Percentiles rank a stretch among this genome's conserved stretches.
phyloP scores from a whole-genome alignment of 495 filamentous ascomycete species.

The Talaromyces stipitatus region DNA sequence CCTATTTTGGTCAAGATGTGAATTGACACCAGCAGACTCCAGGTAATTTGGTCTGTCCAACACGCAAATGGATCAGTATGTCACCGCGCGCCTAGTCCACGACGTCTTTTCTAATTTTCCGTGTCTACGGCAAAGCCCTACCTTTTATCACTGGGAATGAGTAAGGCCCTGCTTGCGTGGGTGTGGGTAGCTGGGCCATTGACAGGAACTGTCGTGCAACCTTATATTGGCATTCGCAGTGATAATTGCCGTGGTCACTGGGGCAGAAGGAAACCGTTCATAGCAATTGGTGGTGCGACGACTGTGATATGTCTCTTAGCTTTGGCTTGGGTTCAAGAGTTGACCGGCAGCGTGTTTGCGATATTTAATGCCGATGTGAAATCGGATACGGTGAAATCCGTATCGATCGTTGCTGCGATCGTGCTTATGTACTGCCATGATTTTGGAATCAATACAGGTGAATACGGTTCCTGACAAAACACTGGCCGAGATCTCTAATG shows the following conservation, averaged over 20 bases:
- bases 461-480: too few species aligned
- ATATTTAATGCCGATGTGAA: background rate
- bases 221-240: slow-evolving; percentile 83
- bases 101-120: background rate
- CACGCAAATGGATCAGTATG: slow-evolving; percentile 72
- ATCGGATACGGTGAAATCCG: background rate
- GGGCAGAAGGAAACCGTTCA: slow-evolving; percentile 85
- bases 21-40: slow-evolving; percentile 42
- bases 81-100: background rate
- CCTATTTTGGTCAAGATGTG: background rate
- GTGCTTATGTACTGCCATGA: background rate
- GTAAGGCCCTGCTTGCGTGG: slow-evolving; percentile 84
- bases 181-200: slow-evolving; percentile 92
- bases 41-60: slow-evolving; percentile 92
- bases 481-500: background rate
- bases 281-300: slow-evolving; percentile 64
- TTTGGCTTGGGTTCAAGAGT: background rate
- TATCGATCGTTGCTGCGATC: background rate
- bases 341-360: background rate
- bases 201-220: slow-evolving; percentile 82
- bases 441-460: background rate
- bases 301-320: background rate
- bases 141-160: slow-evolving; percentile 72
- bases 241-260: slow-evolving; percentile 73
- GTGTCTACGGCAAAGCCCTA: slow-evolving; percentile 38